Percentiles rank a stretch among this genome's conserved stretches.
Conservation (phyloP, 2,329 filamentous ascomycete species). For the Colletotrichum salicis region DNA sequence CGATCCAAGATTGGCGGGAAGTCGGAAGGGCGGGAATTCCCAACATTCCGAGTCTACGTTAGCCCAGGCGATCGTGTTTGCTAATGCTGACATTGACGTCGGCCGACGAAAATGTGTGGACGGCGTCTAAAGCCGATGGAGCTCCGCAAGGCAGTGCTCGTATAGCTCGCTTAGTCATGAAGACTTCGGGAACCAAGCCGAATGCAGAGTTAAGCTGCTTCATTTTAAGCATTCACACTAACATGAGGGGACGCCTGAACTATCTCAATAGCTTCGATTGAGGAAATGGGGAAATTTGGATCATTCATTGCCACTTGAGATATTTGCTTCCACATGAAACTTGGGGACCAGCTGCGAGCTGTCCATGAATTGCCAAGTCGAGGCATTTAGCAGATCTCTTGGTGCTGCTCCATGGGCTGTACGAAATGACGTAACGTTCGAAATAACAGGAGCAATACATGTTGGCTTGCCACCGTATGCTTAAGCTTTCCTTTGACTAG, state of each 20-base stretch:
- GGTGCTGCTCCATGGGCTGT: too few relatives aligned
- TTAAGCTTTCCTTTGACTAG: too few relatives aligned
- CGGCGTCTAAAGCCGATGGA: conserved; percentile 4
- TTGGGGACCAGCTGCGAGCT: too few relatives aligned
- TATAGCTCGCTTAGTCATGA: conserved; percentile 17
- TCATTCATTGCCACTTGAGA: too few relatives aligned
- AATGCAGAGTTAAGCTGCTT: not conserved
- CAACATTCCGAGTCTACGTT: not conserved
- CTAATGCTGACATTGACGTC: not conserved
- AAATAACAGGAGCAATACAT: too few relatives aligned
- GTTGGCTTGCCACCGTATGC: too few relatives aligned
- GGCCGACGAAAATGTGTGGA: not conserved
- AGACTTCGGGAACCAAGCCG: not conserved
- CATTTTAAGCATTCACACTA: not conserved
- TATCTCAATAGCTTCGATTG: not conserved
- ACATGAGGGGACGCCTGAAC: not conserved
- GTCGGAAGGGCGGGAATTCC: not conserved
- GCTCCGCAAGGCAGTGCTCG: conserved; percentile 19
- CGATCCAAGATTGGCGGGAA: not conserved
- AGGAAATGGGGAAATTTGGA: not conserved
- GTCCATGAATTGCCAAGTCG: too few relatives aligned
- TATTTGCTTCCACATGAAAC: too few relatives aligned
- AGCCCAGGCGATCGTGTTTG: not conserved
- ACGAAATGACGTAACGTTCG: too few relatives aligned
- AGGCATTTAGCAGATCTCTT: too few relatives aligned